Evolutionary conservation across 345 rosid species (phyloP).

Genomic region (Cardamine resedifolia): DNA sequence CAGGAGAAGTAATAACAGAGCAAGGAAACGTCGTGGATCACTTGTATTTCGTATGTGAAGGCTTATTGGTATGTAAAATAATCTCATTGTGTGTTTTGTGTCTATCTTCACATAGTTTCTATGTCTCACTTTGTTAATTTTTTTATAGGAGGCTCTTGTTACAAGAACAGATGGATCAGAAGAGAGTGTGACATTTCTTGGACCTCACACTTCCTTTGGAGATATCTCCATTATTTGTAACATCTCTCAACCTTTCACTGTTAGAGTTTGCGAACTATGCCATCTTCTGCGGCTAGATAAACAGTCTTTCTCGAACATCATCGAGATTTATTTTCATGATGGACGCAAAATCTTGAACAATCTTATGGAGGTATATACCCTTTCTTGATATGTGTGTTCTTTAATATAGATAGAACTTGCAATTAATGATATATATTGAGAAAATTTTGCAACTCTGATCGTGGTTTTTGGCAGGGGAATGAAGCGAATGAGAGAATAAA

Average conservation of each 20-base stretch:
- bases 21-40: constrained; percentile 92
- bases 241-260: constrained; percentile 87
- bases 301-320: constrained; percentile 76
- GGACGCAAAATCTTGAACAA: constrained; percentile 83
- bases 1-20: constrained; percentile 91
- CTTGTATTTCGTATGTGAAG: constrained; percentile 88
- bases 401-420: neutral
- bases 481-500: constrained; percentile 66
- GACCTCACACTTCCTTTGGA: constrained; percentile 74
- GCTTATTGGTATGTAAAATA: constrained; percentile 61
- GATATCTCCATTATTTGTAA: constrained; percentile 89
- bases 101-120: neutral
- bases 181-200: constrained; percentile 54
- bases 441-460: neutral
- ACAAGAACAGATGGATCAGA: constrained; percentile 69
- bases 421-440: neutral
- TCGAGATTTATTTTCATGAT: constrained; percentile 88
- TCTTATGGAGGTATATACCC: constrained; percentile 83
- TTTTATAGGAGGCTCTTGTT: constrained; percentile 64
- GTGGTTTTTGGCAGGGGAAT: constrained; percentile 55
- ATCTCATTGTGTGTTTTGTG: neutral
- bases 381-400: neutral
- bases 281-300: constrained; percentile 88
- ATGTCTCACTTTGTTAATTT: neutral
- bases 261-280: constrained; percentile 72